Evolutionary conservation across 305 asterid species (phyloP).

Genomic region (Plantago coronopus): DNA sequence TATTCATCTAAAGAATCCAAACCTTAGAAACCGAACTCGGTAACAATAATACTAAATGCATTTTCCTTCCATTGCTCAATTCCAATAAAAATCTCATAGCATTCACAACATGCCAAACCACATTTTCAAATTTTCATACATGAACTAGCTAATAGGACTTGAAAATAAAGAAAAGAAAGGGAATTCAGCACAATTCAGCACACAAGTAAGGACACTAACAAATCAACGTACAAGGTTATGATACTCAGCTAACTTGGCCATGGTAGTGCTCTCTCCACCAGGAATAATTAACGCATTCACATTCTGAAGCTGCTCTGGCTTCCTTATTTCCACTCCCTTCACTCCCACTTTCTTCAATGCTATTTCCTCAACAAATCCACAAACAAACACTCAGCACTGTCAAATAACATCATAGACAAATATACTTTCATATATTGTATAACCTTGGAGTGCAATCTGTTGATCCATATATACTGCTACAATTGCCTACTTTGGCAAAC

Average conservation of each 20-base stretch:
- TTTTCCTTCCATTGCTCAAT: background rate
- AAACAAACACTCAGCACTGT: background rate
- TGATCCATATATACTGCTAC: too few relatives aligned
- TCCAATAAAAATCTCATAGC: background rate
- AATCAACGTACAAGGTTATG: constrained; percentile 64
- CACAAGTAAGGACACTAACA: background rate
- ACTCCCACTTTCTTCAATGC: constrained; percentile 82
- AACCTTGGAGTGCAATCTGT: too few relatives aligned
- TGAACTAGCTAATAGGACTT: background rate
- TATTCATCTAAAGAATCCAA: constrained; percentile 2
- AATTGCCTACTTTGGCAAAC: too few relatives aligned
- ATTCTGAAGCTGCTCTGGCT: constrained; percentile 76
- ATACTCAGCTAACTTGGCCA: constrained; percentile 92
- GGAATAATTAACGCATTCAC: constrained; percentile 80
- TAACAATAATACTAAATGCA: background rate
- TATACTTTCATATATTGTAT: too few relatives aligned
- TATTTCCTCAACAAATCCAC: constrained; percentile 33
- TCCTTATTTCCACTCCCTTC: constrained; percentile 78
- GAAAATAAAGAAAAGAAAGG: too few relatives aligned
- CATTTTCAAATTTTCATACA: background rate
- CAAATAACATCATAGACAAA: too few relatives aligned
- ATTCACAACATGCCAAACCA: background rate
- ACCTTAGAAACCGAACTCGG: background rate
- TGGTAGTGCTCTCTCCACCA: constrained; percentile 97
- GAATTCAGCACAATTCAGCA: background rate